Base-by-base conservation (phyloP, 495 filamentous ascomycete genomes). In the Penicillium canescens region DNA sequence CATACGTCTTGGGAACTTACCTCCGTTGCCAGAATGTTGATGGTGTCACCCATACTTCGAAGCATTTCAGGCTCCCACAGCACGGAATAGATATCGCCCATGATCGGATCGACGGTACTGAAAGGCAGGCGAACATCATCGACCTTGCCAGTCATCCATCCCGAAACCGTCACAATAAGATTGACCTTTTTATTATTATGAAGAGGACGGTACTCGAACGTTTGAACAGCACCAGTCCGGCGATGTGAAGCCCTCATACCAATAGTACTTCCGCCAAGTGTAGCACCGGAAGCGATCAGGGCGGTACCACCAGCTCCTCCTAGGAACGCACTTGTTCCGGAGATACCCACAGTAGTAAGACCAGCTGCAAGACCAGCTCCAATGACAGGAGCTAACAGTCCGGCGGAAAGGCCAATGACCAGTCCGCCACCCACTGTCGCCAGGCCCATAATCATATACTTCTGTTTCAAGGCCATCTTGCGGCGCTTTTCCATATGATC, bases 51-150 rank as follows among this genome's bases (percentile, higher is more conserved):
- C 89, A 96, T 98, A 64, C 88, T 94, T 42, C 82, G 87, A 57
- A 99, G 80, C 92, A 99, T 96, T 59, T 99, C 94, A 4, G 94
- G 95, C 69, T 99, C 94, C 95, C 95, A 99, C 47, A 93, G 77
- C 8, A 99, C 86, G 0, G 95, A 98, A 72, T 98, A 99, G 18
- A 99, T 82, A 73, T 99, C 94, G 31, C 94, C 94, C 94, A 99
- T 98, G 53, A 97, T 83, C 0, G 94, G 92, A 69, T 98, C 92
- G 3, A 99, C 86, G 3, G 94, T 99, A 72, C 90, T 96, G 70
- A 85, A 99, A 12, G 94, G 94, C 54, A 99, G 68, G 51, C 94
- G 88, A 36, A 98, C 92, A 69, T 99, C 94, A 70, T 99, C 94
- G 36, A 95, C 85, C 66, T 95, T 97, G 51, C 94, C 93, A 38